Evolutionary conservation across 441 rosid genomes (phyloP).

Genomic region (Populus tomentosa): DNA sequence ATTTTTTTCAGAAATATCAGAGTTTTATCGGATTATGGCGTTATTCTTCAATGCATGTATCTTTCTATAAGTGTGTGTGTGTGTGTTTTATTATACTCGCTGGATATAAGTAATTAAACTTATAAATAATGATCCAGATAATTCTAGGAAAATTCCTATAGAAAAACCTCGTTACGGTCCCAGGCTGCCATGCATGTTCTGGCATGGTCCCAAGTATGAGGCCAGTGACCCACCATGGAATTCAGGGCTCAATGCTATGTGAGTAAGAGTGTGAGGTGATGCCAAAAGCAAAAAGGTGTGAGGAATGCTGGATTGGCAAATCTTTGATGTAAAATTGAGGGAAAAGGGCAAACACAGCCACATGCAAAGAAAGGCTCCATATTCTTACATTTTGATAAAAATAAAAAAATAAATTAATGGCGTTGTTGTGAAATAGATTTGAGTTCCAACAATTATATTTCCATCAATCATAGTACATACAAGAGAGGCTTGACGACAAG

Average conservation of each 20-base stretch:
- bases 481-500: no score
- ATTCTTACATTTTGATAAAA: neutral
- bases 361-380: conserved; percentile 20
- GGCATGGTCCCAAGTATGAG: conserved; percentile 28
- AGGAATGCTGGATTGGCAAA: neutral
- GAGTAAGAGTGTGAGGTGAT: neutral
- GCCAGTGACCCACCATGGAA: conserved; percentile 14
- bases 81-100: no score
- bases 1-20: no score
- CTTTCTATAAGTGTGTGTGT: no score
- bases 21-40: no score
- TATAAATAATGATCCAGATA: neutral
- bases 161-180: conserved; percentile 17
- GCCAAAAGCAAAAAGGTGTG: conserved; percentile 15
- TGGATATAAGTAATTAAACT: no score
- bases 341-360: conserved; percentile 23
- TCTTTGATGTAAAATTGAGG: neutral
- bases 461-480: no score
- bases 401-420: no score
- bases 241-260: conserved; percentile 12
- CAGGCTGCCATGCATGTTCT: neutral
- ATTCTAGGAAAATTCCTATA: neutral
- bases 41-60: no score
- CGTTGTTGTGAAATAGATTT: no score
- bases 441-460: no score